These are phyloP conservation scores for Physaria fendleri DNA, from an alignment of 345 rosid species.

Conservation along the genomic window DNA sequence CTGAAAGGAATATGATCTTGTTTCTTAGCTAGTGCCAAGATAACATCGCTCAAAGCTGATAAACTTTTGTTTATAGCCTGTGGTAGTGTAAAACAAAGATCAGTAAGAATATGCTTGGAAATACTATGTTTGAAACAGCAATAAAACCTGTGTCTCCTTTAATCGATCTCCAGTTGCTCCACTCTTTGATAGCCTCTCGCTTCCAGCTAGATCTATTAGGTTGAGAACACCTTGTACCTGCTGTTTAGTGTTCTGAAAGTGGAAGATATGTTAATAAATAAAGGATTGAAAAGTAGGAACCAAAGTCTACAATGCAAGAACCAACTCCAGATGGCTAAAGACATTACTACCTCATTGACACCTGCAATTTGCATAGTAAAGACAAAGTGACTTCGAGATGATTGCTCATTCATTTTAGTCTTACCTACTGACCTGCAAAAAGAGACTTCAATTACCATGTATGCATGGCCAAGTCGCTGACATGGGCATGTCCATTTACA, in stretches of 20 bases:
- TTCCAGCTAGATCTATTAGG: constrained; percentile 5
- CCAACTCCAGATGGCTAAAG: neutral
- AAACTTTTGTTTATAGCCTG: constrained; percentile 11
- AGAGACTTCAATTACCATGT: neutral
- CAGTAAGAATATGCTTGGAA: neutral
- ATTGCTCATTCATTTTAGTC: constrained; percentile 9
- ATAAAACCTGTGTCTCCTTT: neutral
- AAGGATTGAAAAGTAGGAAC: neutral
- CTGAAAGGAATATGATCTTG: constrained; percentile 3
- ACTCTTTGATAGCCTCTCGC: neutral
- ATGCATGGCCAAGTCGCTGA: constrained; percentile 56
- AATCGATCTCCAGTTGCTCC: constrained; percentile 6
- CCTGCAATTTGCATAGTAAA: neutral
- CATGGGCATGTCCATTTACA: constrained; percentile 43
- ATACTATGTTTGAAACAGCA: neutral
- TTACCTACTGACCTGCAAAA: constrained; percentile 1
- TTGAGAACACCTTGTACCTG: constrained; percentile 3
- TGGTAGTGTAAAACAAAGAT: neutral
- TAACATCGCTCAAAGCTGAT: neutral
- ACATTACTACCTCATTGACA: constrained; percentile 4
- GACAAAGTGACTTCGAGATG: neutral
- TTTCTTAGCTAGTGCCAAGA: neutral
- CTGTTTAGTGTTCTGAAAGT: neutral
- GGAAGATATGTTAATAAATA: neutral
- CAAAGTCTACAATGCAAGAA: neutral